Conservation (phyloP, 2,329 filamentous ascomycete genomes). For the Macrophomina phaseolina region DNA sequence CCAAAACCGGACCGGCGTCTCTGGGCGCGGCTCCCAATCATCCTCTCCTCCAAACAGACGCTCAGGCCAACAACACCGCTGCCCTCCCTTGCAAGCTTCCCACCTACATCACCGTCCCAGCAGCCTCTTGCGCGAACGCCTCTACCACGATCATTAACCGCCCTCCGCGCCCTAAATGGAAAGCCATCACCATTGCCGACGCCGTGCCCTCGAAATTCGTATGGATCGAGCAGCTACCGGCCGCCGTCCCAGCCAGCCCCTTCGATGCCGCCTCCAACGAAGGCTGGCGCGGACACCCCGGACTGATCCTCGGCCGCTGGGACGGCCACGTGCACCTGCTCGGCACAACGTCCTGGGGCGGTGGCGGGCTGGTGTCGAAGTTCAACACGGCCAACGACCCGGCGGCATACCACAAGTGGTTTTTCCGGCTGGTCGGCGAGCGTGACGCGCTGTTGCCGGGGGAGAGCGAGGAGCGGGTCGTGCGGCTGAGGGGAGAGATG, state of each 20-base stretch:
- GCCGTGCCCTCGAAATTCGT: neutral
- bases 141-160: neutral
- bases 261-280: neutral
- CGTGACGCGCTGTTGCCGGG: neutral
- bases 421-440: neutral
- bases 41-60: too few relatives aligned
- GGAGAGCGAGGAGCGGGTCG: neutral
- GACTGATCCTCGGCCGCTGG: neutral
- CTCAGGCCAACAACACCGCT: too few relatives aligned
- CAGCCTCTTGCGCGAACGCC: neutral
- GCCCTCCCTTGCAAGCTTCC: too few relatives aligned
- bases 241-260: neutral
- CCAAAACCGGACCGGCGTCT: too few relatives aligned
- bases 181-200: neutral
- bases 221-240: neutral
- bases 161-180: neutral
- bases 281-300: slow-evolving; percentile 7
- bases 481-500: neutral
- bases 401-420: neutral
- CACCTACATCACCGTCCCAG: neutral
- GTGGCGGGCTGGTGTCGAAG: neutral
- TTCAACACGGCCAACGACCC: neutral
- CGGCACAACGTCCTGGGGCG: neutral
- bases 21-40: too few relatives aligned
- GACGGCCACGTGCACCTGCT: neutral